A percentile compares a stretch with the other conserved stretches of the same genome.
phyloP scores from a whole-genome alignment of 1,284 basidiomycete genomes.

The Sanguinoderma infundibulare region DNA sequence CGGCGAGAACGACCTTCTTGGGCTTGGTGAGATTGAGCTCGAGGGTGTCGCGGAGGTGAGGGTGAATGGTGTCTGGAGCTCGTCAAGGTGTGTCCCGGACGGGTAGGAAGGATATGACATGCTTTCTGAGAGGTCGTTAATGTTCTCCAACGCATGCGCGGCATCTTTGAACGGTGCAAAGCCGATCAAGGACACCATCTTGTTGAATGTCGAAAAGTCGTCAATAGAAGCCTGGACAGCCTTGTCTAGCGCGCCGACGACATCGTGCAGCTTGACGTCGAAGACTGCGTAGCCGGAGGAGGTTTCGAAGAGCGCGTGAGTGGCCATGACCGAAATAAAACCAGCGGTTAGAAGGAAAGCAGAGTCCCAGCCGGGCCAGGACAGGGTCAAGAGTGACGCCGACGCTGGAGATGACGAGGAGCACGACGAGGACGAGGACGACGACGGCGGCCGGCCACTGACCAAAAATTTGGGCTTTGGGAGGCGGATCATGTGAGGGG shows the following conservation, averaged over 20 bases:
- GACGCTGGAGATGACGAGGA: slow-evolving; percentile 1
- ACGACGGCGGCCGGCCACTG: slow-evolving; percentile 6
- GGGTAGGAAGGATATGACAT: slow-evolving; percentile 7
- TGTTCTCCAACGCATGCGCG: slow-evolving; percentile 95
- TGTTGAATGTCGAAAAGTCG: slow-evolving; percentile 90
- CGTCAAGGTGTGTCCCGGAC: not conserved
- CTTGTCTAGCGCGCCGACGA: slow-evolving; percentile 85
- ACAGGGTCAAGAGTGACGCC: not conserved
- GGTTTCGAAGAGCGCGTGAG: slow-evolving; percentile 94
- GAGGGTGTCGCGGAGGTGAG: slow-evolving; percentile 85
- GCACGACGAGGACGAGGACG: slow-evolving; percentile 14
- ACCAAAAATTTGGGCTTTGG: slow-evolving; percentile 22
- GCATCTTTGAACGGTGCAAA: slow-evolving; percentile 97
- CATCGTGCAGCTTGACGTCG: slow-evolving; percentile 87
- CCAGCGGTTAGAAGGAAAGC: not conserved
- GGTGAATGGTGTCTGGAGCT: slow-evolving; percentile 79
- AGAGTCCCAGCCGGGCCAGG: slow-evolving; percentile 1
- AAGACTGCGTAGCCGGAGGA: slow-evolving; percentile 97
- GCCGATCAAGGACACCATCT: slow-evolving; percentile 92
- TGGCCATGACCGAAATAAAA: slow-evolving; percentile 56
- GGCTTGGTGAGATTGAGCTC: slow-evolving; percentile 87
- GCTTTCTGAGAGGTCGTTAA: slow-evolving; percentile 98
- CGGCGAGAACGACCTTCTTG: slow-evolving; percentile 87
- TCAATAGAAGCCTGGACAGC: slow-evolving; percentile 86
- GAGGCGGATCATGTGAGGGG: not conserved